Conservation (phyloP, 106 monocot genomes). For the Hemerocallis citrina region DNA sequence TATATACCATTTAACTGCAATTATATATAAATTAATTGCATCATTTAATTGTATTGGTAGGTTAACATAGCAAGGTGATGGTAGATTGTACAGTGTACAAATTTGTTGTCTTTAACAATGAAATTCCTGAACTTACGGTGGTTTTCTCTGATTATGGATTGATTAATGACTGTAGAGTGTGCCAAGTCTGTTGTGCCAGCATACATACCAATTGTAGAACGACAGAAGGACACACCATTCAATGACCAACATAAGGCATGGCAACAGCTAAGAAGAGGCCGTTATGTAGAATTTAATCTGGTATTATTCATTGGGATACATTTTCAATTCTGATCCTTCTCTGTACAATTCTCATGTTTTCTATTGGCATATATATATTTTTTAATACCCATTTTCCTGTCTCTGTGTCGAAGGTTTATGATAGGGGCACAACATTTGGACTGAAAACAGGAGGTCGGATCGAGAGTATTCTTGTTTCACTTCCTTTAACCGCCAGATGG, state of each 20-base stretch:
- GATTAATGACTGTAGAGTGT: slow-evolving; percentile 90
- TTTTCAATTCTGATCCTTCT: neutral
- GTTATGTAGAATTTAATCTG: slow-evolving; percentile 98
- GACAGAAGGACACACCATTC: slow-evolving; percentile 72
- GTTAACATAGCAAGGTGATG: too few species aligned
- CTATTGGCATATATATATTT: neutral
- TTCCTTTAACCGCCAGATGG: slow-evolving; percentile 94
- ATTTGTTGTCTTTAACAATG: too few species aligned
- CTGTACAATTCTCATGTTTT: neutral
- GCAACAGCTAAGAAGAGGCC: slow-evolving; percentile 92
- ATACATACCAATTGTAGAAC: slow-evolving; percentile 76
- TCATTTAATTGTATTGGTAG: too few species aligned
- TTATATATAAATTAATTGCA: too few species aligned
- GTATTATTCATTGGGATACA: slow-evolving; percentile 19
- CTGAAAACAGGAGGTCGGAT: slow-evolving; percentile 96
- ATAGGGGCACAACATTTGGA: slow-evolving; percentile 98
- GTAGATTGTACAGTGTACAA: too few species aligned
- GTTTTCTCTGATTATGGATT: too few species aligned
- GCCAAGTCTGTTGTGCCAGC: slow-evolving; percentile 82
- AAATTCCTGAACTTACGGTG: too few species aligned
- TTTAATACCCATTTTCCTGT: neutral
- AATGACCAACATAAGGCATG: slow-evolving; percentile 81
- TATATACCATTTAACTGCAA: neutral
- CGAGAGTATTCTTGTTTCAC: slow-evolving; percentile 98
- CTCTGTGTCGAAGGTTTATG: slow-evolving; percentile 64